Evolutionary conservation across 73 alveolate genomes (phyloP).

Genomic region (Paramecium sexaurelia): DNA sequence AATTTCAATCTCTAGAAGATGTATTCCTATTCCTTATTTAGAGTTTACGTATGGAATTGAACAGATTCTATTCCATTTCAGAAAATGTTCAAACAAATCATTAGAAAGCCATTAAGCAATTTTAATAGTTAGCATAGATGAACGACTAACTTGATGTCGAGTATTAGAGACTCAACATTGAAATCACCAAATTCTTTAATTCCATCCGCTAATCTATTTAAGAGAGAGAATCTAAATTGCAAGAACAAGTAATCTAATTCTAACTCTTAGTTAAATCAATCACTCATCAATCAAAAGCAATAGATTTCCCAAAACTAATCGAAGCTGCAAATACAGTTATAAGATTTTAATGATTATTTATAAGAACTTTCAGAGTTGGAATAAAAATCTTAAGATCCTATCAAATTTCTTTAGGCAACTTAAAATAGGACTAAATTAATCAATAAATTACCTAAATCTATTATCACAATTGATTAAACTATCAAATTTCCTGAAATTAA

Average conservation of each 20-base stretch:
- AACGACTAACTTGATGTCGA: neutral
- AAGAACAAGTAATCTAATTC: neutral
- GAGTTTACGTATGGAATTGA: slow-evolving; percentile 23
- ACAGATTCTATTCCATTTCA: neutral
- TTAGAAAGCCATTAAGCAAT: neutral
- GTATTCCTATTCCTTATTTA: neutral
- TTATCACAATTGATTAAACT: neutral
- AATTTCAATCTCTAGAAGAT: slow-evolving; percentile 64
- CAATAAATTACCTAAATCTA: neutral
- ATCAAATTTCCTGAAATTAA: slow-evolving; percentile 43
- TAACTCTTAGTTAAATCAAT: neutral
- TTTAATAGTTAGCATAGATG: neutral
- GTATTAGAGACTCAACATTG: neutral
- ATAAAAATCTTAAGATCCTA: neutral
- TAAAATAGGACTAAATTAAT: neutral
- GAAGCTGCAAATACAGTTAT: neutral
- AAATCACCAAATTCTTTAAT: neutral
- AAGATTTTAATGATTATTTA: slow-evolving; percentile 14
- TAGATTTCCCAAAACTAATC: neutral
- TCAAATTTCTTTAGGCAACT: neutral
- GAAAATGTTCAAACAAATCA: neutral
- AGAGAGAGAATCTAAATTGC: slow-evolving; percentile 26
- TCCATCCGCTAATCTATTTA: neutral
- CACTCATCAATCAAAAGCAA: neutral
- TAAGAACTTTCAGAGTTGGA: neutral